Base-by-base conservation (phyloP, 2,329 filamentous ascomycete species). In the Xylaria hypoxylon region DNA sequence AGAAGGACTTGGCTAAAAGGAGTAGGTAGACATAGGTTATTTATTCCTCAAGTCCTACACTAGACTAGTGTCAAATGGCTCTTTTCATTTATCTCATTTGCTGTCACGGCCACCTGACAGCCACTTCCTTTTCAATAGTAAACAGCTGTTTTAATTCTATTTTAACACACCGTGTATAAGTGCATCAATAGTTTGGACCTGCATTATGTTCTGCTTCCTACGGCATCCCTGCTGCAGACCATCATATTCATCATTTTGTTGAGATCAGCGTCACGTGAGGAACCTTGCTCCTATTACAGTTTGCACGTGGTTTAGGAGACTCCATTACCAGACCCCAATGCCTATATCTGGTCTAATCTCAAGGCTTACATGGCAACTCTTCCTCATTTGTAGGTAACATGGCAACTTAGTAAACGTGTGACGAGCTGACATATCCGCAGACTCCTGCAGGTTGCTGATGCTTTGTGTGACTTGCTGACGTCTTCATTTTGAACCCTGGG, bases 391-490 rank as follows among this genome's bases (percentile, higher is more conserved):
- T 17, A 35, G n/a, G 13, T n/a, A 31, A 22, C 5, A 22, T 35
- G 8, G 5, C n/a, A 42, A 56, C 42, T 60, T 45, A 47, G 57
- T 58, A 40, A 42, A 24, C 15, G 31, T 28, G 26, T 28, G 10
- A 48, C 11, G 24, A 24, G 45, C 63, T 58, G 52, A 65, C 59
- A 50, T 24, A 19, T 48, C 62, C 52, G 59, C 63, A 59, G 53
- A 58, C 6, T 62, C 52, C 19, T 65, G 63, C 63, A 53, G 38
- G n/a, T 17, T 48, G n/a, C 31, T 35, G 58, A 47, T 38, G 22
- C 45, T 8, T 45, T 38, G 58, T 10, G 22, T 26, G 22, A 57
- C 38, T 58, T 62, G 63, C 63, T 65, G 63, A 65, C 59, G 53
- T 17, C 24, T 22, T 45, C 3, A 24, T 33, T 58, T 53, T 2